Percentiles rank a stretch among this genome's conserved stretches.
phyloP scores from a whole-genome alignment of 805 yeast species.

The Candida krabiensis region DNA sequence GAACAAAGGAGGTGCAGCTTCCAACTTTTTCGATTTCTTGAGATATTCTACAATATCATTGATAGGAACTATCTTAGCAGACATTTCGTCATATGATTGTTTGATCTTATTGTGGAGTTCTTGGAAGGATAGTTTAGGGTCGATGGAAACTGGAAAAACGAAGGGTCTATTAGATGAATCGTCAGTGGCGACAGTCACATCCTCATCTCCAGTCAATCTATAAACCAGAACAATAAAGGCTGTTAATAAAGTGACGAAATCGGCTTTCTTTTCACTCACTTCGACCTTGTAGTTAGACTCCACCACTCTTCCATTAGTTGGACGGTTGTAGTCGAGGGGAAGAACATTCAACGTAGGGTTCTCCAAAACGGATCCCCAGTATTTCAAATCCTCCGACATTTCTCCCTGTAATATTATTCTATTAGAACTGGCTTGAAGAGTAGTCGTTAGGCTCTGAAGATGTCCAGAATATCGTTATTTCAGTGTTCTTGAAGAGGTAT shows the following conservation, averaged over 20 bases:
- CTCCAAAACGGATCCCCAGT: constrained; percentile 67
- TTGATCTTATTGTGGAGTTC: constrained; percentile 50
- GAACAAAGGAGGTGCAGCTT: constrained; percentile 62
- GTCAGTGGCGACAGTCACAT: constrained; percentile 81
- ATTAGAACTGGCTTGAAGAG: too few relatives aligned
- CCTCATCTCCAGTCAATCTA: constrained; percentile 92
- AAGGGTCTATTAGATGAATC: constrained; percentile 45
- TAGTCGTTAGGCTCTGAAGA: background rate
- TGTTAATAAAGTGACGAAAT: constrained; percentile 58
- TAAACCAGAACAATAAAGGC: constrained; percentile 68
- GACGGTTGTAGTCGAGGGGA: constrained; percentile 85
- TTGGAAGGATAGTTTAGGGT: constrained; percentile 52
- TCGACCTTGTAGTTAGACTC: constrained; percentile 53
- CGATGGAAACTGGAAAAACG: constrained; percentile 62
- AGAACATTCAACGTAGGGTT: constrained; percentile 83
- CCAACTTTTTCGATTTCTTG: constrained; percentile 48
- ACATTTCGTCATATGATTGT: constrained; percentile 37
- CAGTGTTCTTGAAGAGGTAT: too few relatives aligned
- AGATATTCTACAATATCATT: constrained; percentile 56
- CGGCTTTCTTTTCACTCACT: constrained; percentile 21
- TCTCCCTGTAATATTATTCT: too few relatives aligned
- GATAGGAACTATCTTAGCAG: constrained; percentile 44
- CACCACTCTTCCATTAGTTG: constrained; percentile 63
- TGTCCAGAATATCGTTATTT: background rate
- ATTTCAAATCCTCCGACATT: constrained; percentile 33